Evolutionary conservation across 2,329 filamentous ascomycete genomes (phyloP), one percentile per base, ranked within the genome.

Genomic region (Alternaria ventricosa): DNA sequence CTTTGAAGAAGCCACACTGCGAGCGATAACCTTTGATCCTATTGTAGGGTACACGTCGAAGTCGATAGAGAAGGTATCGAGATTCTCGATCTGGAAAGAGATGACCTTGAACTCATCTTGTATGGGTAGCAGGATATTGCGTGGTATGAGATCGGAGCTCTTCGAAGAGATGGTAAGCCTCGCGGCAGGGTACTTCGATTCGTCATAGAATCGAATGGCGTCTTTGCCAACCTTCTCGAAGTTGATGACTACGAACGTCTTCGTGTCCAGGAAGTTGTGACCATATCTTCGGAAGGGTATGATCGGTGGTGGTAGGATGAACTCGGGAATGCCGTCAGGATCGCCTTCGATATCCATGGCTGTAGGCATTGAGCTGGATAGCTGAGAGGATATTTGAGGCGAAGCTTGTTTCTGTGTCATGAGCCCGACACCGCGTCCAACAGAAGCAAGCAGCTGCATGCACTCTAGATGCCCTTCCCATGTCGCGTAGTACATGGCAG

Each of bases 11-110:
- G 94, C 96, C 57, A 97, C 94, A 5, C 94, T 96, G 80, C 97
- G 96, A 12, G 95, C 96, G 77, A 99, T 98, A 55, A 98, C 92
- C 81, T 97, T 98, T 54, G 95, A 96, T 55, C 96, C 96, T 76
- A 98, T 98, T 0, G 96, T 97, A 0, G 96, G 95, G 79, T 96
- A 99, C 46, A 99, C 94, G 75, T 99, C 96, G 70, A 99, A 97
- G 79, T 99, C 96, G 67, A 99, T 91, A 15, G 93, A 90, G 80
- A 99, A 99, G 0, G 92, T 91, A 63, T 97, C 93, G 59, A 98
- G 84, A 66, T 93, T 96, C 80, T 99, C 96, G 57, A 98, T 91
- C 76, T 99, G 96, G 83, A 99, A 98, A 8, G 94, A 97, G 69
- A 97, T 91, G 55, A 94, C 89, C 64, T 94, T 92, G 67, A 93